These are phyloP conservation scores for Areca catechu DNA, from an alignment of 176 grass and related monocot species.

Conservation along the genomic window DNA sequence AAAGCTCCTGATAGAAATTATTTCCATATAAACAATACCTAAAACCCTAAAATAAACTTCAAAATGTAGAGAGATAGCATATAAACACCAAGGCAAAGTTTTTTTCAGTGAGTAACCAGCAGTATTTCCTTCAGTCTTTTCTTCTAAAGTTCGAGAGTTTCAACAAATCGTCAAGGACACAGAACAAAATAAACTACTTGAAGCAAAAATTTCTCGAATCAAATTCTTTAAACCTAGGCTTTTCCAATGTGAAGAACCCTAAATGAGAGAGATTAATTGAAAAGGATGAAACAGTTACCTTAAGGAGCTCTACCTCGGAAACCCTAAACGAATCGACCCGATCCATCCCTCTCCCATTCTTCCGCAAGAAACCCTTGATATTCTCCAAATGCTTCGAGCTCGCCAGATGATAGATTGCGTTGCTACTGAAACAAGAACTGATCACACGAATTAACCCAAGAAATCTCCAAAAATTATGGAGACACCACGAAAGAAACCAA, in stretches of 20 bases:
- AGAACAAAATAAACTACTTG: no score
- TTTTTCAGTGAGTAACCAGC: neutral
- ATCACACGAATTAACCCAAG: neutral
- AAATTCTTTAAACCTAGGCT: no score
- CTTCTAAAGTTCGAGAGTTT: no score
- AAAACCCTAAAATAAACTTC: no score
- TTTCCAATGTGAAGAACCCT: no score
- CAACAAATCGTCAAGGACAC: no score
- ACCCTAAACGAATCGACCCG: constrained; percentile 56
- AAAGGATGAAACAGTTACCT: constrained; percentile 32
- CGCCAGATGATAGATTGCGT: constrained; percentile 59
- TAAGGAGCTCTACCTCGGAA: constrained; percentile 44
- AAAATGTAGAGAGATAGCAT: neutral
- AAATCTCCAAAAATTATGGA: no score
- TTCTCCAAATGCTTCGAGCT: constrained; percentile 46
- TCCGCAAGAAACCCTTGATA: constrained; percentile 64
- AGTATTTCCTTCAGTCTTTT: no score
- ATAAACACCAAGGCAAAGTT: neutral
- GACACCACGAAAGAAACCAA: neutral
- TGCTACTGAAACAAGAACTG: constrained; percentile 37
- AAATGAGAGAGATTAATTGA: neutral
- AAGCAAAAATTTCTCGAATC: no score
- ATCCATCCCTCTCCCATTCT: constrained; percentile 59
- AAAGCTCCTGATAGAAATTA: no score
- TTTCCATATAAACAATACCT: no score